These are phyloP conservation scores for Alternaria brassicicola DNA, from an alignment of 2,329 filamentous ascomycete species.

Conservation along the genomic window DNA sequence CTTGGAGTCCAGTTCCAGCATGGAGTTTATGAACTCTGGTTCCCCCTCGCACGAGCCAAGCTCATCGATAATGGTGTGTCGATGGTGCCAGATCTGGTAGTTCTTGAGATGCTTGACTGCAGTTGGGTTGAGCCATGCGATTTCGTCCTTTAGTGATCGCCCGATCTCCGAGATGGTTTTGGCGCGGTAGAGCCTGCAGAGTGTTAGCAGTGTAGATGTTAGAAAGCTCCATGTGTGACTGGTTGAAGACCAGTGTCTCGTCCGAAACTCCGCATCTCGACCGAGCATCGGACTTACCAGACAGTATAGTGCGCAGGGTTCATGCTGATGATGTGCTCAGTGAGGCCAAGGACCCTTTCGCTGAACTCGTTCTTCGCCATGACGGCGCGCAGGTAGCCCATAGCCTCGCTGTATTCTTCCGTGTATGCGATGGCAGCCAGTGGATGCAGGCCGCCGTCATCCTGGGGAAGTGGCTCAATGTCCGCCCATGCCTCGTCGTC, in stretches of 20 bases:
- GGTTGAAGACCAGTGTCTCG: conserved; percentile 2
- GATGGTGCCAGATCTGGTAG: conserved; percentile 92
- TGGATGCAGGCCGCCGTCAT: conserved; percentile 76
- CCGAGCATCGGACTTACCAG: conserved; percentile 62
- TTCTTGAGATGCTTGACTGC: conserved; percentile 90
- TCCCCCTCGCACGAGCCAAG: conserved; percentile 69
- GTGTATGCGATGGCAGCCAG: conserved; percentile 93
- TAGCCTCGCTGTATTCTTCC: conserved; percentile 87
- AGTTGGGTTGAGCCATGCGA: conserved; percentile 84
- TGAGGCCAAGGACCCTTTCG: conserved; percentile 77
- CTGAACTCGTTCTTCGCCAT: conserved; percentile 90
- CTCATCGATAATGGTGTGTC: conserved; percentile 63
- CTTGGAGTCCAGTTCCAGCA: conserved; percentile 87
- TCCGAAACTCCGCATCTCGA: conserved; percentile 3
- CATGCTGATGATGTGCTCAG: conserved; percentile 86
- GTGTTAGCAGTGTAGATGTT: conserved; percentile 21
- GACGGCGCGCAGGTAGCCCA: conserved; percentile 89
- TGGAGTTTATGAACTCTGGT: conserved; percentile 74
- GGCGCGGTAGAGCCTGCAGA: conserved; percentile 79
- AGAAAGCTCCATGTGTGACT: not conserved
- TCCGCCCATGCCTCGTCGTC: conserved; percentile 82
- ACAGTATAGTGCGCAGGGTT: conserved; percentile 99
- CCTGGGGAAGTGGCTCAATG: conserved; percentile 78
- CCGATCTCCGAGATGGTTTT: conserved; percentile 73
- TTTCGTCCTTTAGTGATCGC: conserved; percentile 71